Evolutionary conservation across 2,329 filamentous ascomycete species (phyloP).

Genomic region (Nothophoma quercina): DNA sequence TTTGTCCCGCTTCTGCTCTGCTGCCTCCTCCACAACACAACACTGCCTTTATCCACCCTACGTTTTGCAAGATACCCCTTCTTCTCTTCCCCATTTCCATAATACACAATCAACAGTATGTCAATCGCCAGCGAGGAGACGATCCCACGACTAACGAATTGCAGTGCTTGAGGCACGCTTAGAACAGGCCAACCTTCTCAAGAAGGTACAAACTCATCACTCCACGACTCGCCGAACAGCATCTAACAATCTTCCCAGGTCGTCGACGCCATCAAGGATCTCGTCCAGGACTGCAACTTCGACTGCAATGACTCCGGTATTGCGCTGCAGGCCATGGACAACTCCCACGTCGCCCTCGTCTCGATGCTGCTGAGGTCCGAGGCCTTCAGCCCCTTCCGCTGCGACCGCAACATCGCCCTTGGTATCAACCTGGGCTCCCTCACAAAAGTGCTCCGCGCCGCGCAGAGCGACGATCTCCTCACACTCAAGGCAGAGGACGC

Average conservation of each 20-base stretch:
- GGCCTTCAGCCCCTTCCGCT: constrained; percentile 92
- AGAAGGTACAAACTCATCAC: constrained; percentile 77
- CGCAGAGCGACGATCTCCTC: constrained; percentile 91
- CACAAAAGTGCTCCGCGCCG: constrained; percentile 95
- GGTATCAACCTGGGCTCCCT: constrained; percentile 96
- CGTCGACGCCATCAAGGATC: constrained; percentile 98
- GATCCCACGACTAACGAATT: constrained; percentile 26
- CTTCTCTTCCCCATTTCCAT: not conserved
- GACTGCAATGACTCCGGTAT: constrained; percentile 99
- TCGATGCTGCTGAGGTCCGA: constrained; percentile 99
- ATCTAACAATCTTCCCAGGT: constrained; percentile 64
- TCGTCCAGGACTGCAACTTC: constrained; percentile 99
- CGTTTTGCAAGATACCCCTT: constrained; percentile 4
- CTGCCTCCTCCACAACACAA: constrained; percentile 11
- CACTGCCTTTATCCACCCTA: not conserved
- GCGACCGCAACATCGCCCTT: constrained; percentile 98
- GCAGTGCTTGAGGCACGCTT: constrained; percentile 95
- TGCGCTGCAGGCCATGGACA: constrained; percentile 99
- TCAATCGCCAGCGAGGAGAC: not conserved
- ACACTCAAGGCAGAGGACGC: constrained; percentile 98
- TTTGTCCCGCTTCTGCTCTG: constrained; percentile 9
- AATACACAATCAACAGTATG: constrained; percentile 18
- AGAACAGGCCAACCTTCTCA: constrained; percentile 90
- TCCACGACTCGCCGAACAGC: not conserved
- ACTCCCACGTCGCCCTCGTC: constrained; percentile 97